Base-by-base conservation (phyloP, 352 stramenopile species). In the Phytopythium montanum region DNA sequence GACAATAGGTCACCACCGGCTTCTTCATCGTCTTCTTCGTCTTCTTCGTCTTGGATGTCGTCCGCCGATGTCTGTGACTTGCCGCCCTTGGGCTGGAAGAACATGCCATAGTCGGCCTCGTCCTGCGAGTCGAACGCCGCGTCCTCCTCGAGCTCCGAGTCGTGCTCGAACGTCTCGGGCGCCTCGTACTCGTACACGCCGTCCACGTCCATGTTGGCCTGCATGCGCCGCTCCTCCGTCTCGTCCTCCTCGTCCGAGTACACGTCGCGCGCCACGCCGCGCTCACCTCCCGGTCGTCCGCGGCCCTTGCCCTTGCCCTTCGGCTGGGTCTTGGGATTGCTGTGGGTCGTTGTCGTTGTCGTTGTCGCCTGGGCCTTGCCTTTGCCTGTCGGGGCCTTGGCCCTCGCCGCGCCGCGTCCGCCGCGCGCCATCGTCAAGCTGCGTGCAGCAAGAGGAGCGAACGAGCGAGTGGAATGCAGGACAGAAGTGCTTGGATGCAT, bases 101-200 rank as follows among this genome's bases (percentile, higher is more conserved):
- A 97, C 38, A 72, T 71, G 36, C 91, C 90, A 64, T 93, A 98
- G 21, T 77, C 73, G 21, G 81, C 64, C 63, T 98, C 94, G 69
- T 98, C 92, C 7, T 98, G 92, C 46, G 88, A 97, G 64, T 98
- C 92, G 71, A 98, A 98, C 26, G 94, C 92, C 58, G 93, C 88
- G 60, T 98, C 91, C 65, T 98, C 91, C 62, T 93, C 82, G 67
- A 98, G 96, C 70, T 97, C 90, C 69, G 95, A 96, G 70, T 98
- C 95, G 49, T 95, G 73, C 25, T 88, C 85, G 25, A 94, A 85
- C 38, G 77, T 80, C 42, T 74, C 88, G 16, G 83, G 83, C 54
- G 80, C 68, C 60, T 94, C 82, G 64, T 91, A 91, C 72, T 92
- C 85, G 64, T 92, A 88, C 59, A 93, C 80, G 63, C 80, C 73